phyloP scores from a whole-genome alignment of 2,329 filamentous ascomycete genomes.

The Leptosphaerulina australis region DNA sequence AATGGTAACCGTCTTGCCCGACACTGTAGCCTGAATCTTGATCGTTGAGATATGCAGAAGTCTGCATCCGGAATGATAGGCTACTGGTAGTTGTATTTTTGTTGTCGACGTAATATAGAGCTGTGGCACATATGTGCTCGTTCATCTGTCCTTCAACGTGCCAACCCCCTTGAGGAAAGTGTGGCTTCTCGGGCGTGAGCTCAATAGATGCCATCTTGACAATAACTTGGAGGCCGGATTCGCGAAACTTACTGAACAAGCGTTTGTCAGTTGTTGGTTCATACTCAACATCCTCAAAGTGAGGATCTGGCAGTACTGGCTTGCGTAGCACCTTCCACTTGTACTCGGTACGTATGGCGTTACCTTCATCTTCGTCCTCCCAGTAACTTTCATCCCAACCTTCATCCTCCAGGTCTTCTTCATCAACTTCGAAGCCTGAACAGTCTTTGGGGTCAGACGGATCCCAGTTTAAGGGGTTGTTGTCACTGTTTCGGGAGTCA shows the following conservation, averaged over 20 bases:
- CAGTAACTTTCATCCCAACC: slow-evolving; percentile 5
- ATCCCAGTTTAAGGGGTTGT: slow-evolving; percentile 22
- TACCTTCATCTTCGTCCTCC: neutral
- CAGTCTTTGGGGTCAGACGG: slow-evolving; percentile 13
- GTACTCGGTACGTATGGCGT: neutral
- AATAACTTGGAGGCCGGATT: slow-evolving; percentile 61
- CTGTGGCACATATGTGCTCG: slow-evolving; percentile 68
- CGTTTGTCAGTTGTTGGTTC: slow-evolving; percentile 11
- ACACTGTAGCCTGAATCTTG: slow-evolving; percentile 11
- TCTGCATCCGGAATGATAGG: slow-evolving; percentile 33
- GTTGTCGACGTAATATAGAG: slow-evolving; percentile 66
- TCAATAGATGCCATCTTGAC: slow-evolving; percentile 67
- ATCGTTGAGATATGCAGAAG: slow-evolving; percentile 9
- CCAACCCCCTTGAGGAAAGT: slow-evolving; percentile 61
- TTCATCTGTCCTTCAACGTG: slow-evolving; percentile 60
- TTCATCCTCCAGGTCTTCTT: slow-evolving; percentile 1
- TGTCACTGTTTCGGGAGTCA: slow-evolving; percentile 19
- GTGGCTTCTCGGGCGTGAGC: slow-evolving; percentile 63
- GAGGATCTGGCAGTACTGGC: slow-evolving; percentile 19
- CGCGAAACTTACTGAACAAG: slow-evolving; percentile 21
- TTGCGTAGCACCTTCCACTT: slow-evolving; percentile 30
- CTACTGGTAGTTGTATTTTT: slow-evolving; percentile 61
- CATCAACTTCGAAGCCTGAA: slow-evolving; percentile 12
- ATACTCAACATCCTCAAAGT: slow-evolving; percentile 25
- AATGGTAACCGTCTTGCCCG: slow-evolving; percentile 19